Evolutionary conservation across 805 yeast genomes (phyloP).

Genomic region (Cyberlindnera maclurae): DNA sequence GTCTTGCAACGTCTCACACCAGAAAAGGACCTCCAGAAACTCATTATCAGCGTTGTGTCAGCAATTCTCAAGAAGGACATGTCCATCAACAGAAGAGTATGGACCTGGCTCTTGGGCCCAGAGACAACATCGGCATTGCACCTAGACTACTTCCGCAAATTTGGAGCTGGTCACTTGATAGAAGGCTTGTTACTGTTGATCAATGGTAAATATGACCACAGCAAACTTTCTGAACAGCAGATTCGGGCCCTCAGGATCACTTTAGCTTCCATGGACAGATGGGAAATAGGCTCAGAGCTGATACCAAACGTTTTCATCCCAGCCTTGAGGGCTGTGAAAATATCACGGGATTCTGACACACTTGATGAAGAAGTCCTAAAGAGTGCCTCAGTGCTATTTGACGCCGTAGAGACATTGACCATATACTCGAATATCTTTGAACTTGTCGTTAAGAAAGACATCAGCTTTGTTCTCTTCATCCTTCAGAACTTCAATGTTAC

Average conservation of each 20-base stretch:
- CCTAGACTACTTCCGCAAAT: constrained; percentile 44
- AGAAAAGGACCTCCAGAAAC: constrained; percentile 45
- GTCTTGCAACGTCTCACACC: constrained; percentile 43
- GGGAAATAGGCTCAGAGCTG: constrained; percentile 83
- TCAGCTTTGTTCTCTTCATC: constrained; percentile 51
- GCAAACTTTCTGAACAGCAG: constrained; percentile 25
- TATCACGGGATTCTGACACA: constrained; percentile 18
- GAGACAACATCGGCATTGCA: constrained; percentile 27
- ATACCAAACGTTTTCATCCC: constrained; percentile 69
- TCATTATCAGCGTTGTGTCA: constrained; percentile 56
- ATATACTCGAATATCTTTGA: constrained; percentile 66
- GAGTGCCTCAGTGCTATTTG: constrained; percentile 67
- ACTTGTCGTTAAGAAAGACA: constrained; percentile 32
- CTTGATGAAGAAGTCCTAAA: constrained; percentile 40
- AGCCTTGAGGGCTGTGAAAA: constrained; percentile 43
- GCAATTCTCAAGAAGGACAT: constrained; percentile 79
- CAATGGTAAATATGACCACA: constrained; percentile 22
- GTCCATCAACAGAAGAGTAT: constrained; percentile 88
- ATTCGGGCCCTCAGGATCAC: constrained; percentile 57
- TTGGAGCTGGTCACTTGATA: constrained; percentile 45
- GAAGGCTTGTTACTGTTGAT: constrained; percentile 48
- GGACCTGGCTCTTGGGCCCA: constrained; percentile 92
- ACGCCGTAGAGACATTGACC: constrained; percentile 71
- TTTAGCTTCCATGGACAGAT: constrained; percentile 75
- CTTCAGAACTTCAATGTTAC: constrained; percentile 60